Conservation (phyloP, 1,284 basidiomycete species). For the Ustilago tritici region DNA sequence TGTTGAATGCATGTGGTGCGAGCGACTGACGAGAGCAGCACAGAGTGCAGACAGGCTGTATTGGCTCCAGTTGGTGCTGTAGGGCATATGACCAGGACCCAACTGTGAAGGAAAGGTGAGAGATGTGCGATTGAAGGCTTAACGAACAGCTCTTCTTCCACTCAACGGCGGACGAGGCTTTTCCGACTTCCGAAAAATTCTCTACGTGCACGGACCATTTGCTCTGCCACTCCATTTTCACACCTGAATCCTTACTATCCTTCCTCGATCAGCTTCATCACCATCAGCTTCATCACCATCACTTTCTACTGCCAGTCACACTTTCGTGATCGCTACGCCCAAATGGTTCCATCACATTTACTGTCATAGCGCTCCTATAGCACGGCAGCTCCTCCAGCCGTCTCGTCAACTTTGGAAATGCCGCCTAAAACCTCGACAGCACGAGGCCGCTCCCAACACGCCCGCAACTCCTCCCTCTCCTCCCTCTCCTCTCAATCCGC, state of each 20-base stretch:
- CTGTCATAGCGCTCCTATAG: neutral
- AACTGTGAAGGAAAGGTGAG: neutral
- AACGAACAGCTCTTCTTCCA: slow-evolving; percentile 1
- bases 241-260: neutral
- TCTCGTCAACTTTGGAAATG: slow-evolving; percentile 17
- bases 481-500: slow-evolving; percentile 3
- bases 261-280: too few species aligned
- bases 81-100: neutral
- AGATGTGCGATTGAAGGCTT: neutral
- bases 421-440: slow-evolving; percentile 29
- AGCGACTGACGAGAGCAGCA: neutral
- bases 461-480: slow-evolving; percentile 15
- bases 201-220: neutral
- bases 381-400: neutral
- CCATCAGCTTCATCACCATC: neutral
- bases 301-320: neutral
- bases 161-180: neutral
- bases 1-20: neutral
- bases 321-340: neutral
- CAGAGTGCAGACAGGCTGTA: neutral
- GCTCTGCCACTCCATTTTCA: neutral
- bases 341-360: neutral
- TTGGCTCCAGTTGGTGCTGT: neutral
- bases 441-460: slow-evolving; percentile 33
- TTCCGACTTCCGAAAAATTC: neutral